phyloP scores from a whole-genome alignment of 805 yeast species.

The Isabelozyma heimii region DNA sequence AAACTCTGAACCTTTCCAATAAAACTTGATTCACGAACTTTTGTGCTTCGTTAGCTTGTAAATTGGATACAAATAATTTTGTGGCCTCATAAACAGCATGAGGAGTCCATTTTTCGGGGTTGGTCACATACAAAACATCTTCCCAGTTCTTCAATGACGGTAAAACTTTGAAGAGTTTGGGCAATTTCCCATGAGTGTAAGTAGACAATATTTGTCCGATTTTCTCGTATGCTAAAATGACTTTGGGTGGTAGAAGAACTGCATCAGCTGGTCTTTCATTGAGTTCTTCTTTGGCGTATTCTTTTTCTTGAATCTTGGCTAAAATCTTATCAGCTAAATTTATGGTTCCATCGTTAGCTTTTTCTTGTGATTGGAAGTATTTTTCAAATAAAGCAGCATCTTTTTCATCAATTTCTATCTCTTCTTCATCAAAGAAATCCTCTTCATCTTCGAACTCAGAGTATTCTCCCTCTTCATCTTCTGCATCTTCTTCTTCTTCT shows the following conservation, averaged over 20 bases:
- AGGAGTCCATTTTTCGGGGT: conserved; percentile 93
- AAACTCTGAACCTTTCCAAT: conserved; percentile 67
- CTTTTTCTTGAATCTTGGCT: conserved; percentile 83
- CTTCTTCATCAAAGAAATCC: conserved; percentile 52
- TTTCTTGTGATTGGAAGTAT: conserved; percentile 51
- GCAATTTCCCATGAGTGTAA: conserved; percentile 93
- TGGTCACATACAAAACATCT: conserved; percentile 87
- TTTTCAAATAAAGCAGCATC: conserved; percentile 84
- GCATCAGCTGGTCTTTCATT: conserved; percentile 56
- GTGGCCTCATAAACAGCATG: conserved; percentile 95
- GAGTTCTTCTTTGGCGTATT: conserved; percentile 26
- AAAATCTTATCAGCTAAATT: conserved; percentile 90
- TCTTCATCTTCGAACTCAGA: conserved; percentile 53
- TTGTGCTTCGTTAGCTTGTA: conserved; percentile 86
- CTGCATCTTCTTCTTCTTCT: conserved; percentile 20
- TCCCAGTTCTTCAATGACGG: conserved; percentile 95
- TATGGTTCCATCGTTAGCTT: conserved; percentile 40
- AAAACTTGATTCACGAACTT: conserved; percentile 68
- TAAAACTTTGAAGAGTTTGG: conserved; percentile 92
- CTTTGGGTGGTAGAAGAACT: conserved; percentile 91
- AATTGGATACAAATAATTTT: conserved; percentile 85
- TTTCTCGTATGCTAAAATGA: conserved; percentile 88
- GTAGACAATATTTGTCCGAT: conserved; percentile 84
- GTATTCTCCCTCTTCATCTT: conserved; percentile 39
- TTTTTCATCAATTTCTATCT: conserved; percentile 66